Evolutionary conservation across 768 basidiomycete species (phyloP), one percentile per base, ranked within the genome.

Genomic region (Leccinum truebloodii): DNA sequence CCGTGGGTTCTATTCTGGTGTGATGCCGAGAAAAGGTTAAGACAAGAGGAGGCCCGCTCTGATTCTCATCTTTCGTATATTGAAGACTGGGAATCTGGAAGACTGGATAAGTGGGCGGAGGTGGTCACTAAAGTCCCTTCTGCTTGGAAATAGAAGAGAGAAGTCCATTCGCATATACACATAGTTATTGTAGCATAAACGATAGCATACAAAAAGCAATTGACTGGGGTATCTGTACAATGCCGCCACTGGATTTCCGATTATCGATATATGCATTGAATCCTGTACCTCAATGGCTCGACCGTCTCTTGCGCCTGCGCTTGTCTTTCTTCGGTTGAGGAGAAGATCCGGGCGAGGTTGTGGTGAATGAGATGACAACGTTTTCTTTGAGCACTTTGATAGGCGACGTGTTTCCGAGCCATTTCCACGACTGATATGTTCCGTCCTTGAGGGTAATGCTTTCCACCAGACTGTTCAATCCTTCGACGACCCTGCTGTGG

Each of bases 1-100:
- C 79, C 86, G 26, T 99, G 96, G 93, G 87, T 94, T 50, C 74
- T 99, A 67, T 99, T 99, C 75, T 99, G 97, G 97, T 97, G 95
- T 74, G 97, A 99, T 77, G 94, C 89, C 1, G 96, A 98, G 78
- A 92, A 89, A 76, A 81, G 89, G 55, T 75, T 95, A 28, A 87
- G 83, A 73, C 83, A 82, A 20, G 87, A 88, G 68, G 84, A 87
- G 64, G 84, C 86, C 22, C 82, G 85, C 13, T 82, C 88, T 16
- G 82, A 81, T 58, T 82, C 81, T 32, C 86, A 85, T 24, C 73
- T 91, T 57, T 89, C 88, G 1, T 89, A 87, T 67, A 77, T 94
- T 10, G 91, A 88, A 71, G 77, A 82, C 7, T 92, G 89, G 84
- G 94, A 95, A 75, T 75, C 78, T 54, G 91, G 88, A 3, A 81